phyloP scores from a whole-genome alignment of 2,329 filamentous ascomycete genomes.

The Neonectria ditissima region DNA sequence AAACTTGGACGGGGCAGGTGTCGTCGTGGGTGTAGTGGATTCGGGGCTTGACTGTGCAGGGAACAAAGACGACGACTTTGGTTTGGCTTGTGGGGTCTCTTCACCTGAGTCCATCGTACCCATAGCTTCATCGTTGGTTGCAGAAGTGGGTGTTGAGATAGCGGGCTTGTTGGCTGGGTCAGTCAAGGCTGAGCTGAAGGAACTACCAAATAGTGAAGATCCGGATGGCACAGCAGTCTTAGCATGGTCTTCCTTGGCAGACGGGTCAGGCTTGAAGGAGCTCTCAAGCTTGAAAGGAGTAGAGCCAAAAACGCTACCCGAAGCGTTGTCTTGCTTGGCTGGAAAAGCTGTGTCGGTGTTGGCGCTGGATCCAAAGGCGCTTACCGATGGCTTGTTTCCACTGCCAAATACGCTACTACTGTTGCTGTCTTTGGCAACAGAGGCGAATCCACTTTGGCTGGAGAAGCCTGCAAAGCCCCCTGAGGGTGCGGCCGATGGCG shows the following conservation, averaged over 20 bases:
- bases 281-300: conserved; percentile 74
- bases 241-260: conserved; percentile 69
- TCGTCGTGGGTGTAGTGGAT: conserved; percentile 64
- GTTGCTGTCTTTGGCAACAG: conserved; percentile 54
- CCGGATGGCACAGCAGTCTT: conserved; percentile 57
- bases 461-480: conserved; percentile 68
- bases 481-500: conserved; percentile 49
- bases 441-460: conserved; percentile 66
- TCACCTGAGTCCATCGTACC: conserved; percentile 51
- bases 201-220: conserved; percentile 69
- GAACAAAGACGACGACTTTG: conserved; percentile 49
- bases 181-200: conserved; percentile 69
- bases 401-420: conserved; percentile 53
- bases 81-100: conserved; percentile 53
- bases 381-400: conserved; percentile 49
- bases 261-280: conserved; percentile 74
- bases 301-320: conserved; percentile 58
- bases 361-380: conserved; percentile 44
- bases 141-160: conserved; percentile 45
- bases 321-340: conserved; percentile 45
- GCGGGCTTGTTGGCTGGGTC: conserved; percentile 56
- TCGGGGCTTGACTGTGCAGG: conserved; percentile 44
- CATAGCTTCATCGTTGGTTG: conserved; percentile 67
- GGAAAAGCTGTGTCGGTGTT: conserved; percentile 44
- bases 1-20: conserved; percentile 63